A percentile compares a stretch with the other conserved stretches of the same genome.
Evolutionary conservation across 2,329 filamentous ascomycete genomes (phyloP).

Genomic region (Microdochium paspali): DNA sequence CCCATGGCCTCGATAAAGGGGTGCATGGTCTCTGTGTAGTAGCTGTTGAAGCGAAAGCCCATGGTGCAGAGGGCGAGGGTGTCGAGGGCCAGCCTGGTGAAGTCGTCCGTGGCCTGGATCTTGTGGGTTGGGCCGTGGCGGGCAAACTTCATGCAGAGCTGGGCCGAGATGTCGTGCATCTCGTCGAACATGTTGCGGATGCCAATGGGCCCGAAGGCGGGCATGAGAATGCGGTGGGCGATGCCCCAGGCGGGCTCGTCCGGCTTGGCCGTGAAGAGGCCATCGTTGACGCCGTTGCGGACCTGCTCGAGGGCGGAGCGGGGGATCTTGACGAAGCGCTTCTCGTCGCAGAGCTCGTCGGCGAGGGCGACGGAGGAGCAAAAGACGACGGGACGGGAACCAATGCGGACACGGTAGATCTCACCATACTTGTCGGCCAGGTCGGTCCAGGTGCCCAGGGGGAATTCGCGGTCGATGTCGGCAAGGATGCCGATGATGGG

Average conservation of each 20-base stretch:
- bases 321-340: constrained; percentile 51
- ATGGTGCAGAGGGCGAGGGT: constrained; percentile 64
- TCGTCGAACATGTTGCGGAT: constrained; percentile 62
- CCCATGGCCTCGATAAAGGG: constrained; percentile 63
- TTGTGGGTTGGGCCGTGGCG: constrained; percentile 41
- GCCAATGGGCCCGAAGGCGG: constrained; percentile 59
- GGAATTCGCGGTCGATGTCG: constrained; percentile 51
- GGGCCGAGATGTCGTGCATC: constrained; percentile 58
- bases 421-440: constrained; percentile 58
- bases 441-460: constrained; percentile 41
- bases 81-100: constrained; percentile 65
- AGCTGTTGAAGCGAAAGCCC: constrained; percentile 66
- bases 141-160: constrained; percentile 60
- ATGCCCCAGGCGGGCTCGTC: constrained; percentile 56
- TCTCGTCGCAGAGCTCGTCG: constrained; percentile 55
- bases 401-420: constrained; percentile 48
- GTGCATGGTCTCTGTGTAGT: constrained; percentile 59
- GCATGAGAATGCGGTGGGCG: constrained; percentile 56
- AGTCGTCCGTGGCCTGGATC: constrained; percentile 44
- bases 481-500: constrained; percentile 57
- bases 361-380: constrained; percentile 45
- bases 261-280: constrained; percentile 47
- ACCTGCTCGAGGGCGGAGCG: constrained; percentile 39
- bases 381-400: constrained; percentile 37
- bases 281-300: constrained; percentile 35